Evolutionary conservation across 305 asterid genomes (phyloP).

Genomic region (Solanum hybrid): DNA sequence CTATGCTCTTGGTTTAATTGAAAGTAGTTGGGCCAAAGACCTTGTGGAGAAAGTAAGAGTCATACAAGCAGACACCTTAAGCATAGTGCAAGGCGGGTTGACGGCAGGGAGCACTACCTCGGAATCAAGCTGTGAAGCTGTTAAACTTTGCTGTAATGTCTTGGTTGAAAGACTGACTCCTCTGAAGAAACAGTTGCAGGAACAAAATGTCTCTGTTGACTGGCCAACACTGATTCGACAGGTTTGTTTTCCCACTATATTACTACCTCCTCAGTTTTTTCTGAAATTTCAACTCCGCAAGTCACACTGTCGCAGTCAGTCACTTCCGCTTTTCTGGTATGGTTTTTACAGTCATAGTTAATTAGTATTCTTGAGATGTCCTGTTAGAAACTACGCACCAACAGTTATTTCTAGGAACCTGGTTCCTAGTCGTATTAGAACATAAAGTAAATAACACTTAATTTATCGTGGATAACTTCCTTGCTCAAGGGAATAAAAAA

Average conservation of each 20-base stretch:
- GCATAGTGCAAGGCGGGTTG: slow-evolving; percentile 61
- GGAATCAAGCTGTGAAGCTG: slow-evolving; percentile 77
- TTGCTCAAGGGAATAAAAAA: neutral
- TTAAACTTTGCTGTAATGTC: slow-evolving; percentile 46
- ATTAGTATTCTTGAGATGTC: neutral
- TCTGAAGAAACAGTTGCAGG: slow-evolving; percentile 38
- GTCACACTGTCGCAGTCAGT: neutral
- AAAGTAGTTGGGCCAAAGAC: slow-evolving; percentile 37
- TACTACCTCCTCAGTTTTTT: too few species aligned
- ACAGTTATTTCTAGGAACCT: neutral
- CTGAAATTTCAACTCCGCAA: too few species aligned
- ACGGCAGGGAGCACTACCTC: slow-evolving; percentile 79
- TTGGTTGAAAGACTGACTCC: slow-evolving; percentile 53
- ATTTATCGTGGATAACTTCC: neutral
- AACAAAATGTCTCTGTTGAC: slow-evolving; percentile 35
- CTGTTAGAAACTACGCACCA: neutral
- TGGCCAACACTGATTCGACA: slow-evolving; percentile 56
- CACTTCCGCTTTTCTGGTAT: neutral
- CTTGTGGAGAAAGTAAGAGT: slow-evolving; percentile 59
- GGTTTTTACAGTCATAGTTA: neutral
- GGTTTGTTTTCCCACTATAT: slow-evolving; percentile 23
- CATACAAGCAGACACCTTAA: slow-evolving; percentile 62
- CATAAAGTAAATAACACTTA: neutral
- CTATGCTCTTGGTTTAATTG: slow-evolving; percentile 40
- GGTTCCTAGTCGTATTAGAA: neutral